Conservation (phyloP, 1,284 basidiomycete genomes). For the Pterulicium gracile region DNA sequence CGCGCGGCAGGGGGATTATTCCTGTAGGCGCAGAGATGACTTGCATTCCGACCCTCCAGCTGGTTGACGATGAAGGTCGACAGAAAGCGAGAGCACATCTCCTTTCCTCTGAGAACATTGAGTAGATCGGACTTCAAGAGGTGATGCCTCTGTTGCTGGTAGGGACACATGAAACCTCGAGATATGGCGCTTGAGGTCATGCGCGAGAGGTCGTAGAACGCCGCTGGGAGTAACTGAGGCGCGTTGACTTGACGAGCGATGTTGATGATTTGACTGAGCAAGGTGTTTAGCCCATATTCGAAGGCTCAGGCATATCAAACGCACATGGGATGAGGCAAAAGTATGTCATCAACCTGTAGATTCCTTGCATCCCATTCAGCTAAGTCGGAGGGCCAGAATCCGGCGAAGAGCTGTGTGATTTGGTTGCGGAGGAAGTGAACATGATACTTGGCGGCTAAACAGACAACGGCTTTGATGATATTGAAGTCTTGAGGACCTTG, state of each 20-base stretch:
- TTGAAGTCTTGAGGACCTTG: conserved; percentile 37
- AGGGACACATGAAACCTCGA: conserved; percentile 19
- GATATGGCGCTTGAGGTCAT: conserved; percentile 31
- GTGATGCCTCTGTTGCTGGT: conserved; percentile 15
- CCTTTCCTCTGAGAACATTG: conserved; percentile 51
- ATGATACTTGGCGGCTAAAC: conserved; percentile 49
- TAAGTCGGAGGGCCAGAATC: conserved; percentile 47
- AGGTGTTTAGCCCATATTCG: not conserved
- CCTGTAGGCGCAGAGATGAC: conserved; percentile 35
- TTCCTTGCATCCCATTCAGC: conserved; percentile 55
- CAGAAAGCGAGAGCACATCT: conserved; percentile 57
- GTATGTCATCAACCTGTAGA: conserved; percentile 39
- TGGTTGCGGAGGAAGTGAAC: conserved; percentile 43
- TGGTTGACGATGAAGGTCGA: conserved; percentile 65
- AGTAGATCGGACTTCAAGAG: conserved; percentile 46
- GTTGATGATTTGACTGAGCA: not conserved
- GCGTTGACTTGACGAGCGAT: conserved; percentile 15
- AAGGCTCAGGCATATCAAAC: too few relatives aligned
- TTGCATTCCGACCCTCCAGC: conserved; percentile 48
- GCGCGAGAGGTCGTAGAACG: conserved; percentile 43
- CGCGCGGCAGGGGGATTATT: conserved; percentile 34
- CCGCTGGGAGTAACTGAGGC: conserved; percentile 30
- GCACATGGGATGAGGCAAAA: conserved; percentile 61
- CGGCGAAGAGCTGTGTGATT: conserved; percentile 36
- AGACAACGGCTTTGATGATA: conserved; percentile 43